Conservation (phyloP, 768 basidiomycete genomes). For the Lentinula sp. region DNA sequence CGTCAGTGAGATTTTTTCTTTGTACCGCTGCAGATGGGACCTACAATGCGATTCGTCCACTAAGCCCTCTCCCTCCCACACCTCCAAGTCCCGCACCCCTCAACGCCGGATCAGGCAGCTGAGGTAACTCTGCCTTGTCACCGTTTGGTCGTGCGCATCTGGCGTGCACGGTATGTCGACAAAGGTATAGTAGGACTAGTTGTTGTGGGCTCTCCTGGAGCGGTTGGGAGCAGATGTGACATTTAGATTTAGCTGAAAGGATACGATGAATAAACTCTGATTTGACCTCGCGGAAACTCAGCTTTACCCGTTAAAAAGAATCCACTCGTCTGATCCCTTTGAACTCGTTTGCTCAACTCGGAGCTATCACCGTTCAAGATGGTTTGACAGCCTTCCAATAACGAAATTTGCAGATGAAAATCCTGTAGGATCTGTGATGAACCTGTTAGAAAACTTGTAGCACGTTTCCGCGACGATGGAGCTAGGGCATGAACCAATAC, state of each 20-base stretch:
- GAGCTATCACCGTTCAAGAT: slow-evolving; percentile 82
- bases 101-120: slow-evolving; percentile 49
- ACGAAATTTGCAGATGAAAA: slow-evolving; percentile 88
- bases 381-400: slow-evolving; percentile 87
- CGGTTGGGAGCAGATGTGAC: slow-evolving; percentile 59
- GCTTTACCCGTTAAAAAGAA: slow-evolving; percentile 71
- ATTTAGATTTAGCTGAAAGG: slow-evolving; percentile 49
- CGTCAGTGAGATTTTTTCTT: slow-evolving; percentile 9
- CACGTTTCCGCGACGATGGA: not conserved
- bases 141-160: slow-evolving; percentile 66
- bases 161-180: slow-evolving; percentile 84
- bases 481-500: not conserved
- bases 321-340: slow-evolving; percentile 73
- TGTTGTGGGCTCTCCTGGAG: slow-evolving; percentile 54
- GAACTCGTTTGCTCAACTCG: slow-evolving; percentile 60
- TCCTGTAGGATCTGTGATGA: slow-evolving; percentile 69
- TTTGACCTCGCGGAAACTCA: not conserved
- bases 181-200: slow-evolving; percentile 73
- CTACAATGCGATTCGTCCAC: slow-evolving; percentile 77
- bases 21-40: slow-evolving; percentile 20
- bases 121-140: slow-evolving; percentile 37
- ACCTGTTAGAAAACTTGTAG: not conserved
- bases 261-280: not conserved
- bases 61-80: slow-evolving; percentile 37
- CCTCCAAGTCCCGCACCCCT: slow-evolving; percentile 36